Evolutionary conservation across 768 basidiomycete genomes (phyloP), one percentile per base, ranked within the genome.

Genomic region (Trametes meyenii): DNA sequence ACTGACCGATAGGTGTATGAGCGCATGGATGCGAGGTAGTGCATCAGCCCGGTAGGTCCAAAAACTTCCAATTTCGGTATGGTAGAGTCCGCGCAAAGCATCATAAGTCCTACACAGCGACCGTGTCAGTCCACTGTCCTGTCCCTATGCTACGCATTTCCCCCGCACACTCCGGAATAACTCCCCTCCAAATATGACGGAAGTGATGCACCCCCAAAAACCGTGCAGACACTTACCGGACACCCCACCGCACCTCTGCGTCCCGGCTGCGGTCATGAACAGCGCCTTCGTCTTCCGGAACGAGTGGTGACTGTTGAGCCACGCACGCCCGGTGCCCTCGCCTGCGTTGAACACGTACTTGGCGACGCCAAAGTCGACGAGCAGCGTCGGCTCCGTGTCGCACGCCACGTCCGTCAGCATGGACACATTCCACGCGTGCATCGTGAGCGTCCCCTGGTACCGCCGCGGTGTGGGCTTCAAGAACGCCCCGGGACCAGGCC

Each of bases 301-400:
- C 50, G 84, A 84, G 46, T 81, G 76, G 64, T 76, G 78, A 60
- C 85, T 85, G 75, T 94, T 89, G 16, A 87, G 74, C 70, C 89
- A 90, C 0, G 89, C 76, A 38, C 96, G 78, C 44, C 85, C 87
- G 1, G 89, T 86, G 60, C 89, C 89, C 73, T 97, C 94, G 8
- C 92, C 88, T 19, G 81, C 85, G 73, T 95, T 95, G 81, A 98
- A 94, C 40, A 96, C 80, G 67, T 95, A 98, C 67, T 92, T 90
- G 13, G 83, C 87, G 55, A 81, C 78, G 65, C 91, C 88, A 71
- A 94, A 95, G 0, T 82, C 79, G 65, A 96, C 74, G 61, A 90
- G 75, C 24, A 97, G 75, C 10, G 88, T 83, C 0, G 94, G 88
- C 65, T 93, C 87, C 1, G 94, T 91, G 76, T 98, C 96, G 52